A percentile compares a stretch with the other conserved stretches of the same genome.
Conservation (phyloP, 2,329 filamentous ascomycete genomes). For the Monosporascus cannonballus region DNA sequence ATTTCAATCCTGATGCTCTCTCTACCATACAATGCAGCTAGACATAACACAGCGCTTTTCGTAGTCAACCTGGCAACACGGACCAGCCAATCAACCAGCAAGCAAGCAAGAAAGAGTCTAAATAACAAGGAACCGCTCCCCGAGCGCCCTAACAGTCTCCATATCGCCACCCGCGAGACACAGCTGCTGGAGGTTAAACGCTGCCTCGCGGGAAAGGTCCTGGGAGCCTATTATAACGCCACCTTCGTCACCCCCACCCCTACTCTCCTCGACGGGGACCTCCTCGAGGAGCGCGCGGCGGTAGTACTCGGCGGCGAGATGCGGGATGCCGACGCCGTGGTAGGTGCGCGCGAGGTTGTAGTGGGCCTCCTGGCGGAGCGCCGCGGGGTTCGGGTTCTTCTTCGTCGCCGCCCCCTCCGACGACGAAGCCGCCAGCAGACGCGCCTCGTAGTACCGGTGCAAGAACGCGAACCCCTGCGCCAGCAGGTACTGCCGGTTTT, state of each 20-base stretch:
- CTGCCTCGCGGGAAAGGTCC: slow-evolving; percentile 21
- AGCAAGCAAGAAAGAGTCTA: neutral
- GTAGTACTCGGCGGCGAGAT: slow-evolving; percentile 71
- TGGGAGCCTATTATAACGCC: slow-evolving; percentile 12
- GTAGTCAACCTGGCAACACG: no score
- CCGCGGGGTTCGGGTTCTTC: slow-evolving; percentile 10
- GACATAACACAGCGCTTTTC: neutral
- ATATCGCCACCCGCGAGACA: slow-evolving; percentile 23
- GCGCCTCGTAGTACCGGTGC: slow-evolving; percentile 58
- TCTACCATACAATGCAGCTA: neutral
- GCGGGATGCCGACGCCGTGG: slow-evolving; percentile 66
- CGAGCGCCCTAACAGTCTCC: slow-evolving; percentile 14
- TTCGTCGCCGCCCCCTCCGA: slow-evolving; percentile 24
- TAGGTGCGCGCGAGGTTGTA: slow-evolving; percentile 75
- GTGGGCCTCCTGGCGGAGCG: slow-evolving; percentile 65
- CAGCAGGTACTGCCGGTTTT: slow-evolving; percentile 84
- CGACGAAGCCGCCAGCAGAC: neutral
- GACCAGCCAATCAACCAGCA: neutral
- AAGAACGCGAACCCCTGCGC: slow-evolving; percentile 81
- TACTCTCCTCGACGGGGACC: slow-evolving; percentile 14
- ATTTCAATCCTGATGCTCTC: no score
- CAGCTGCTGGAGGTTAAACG: slow-evolving; percentile 26
- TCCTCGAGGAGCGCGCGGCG: slow-evolving; percentile 36
- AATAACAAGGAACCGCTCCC: slow-evolving; percentile 17
- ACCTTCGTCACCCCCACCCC: neutral